Conservation (phyloP, 2,329 filamentous ascomycete species). For the Hymenoscyphus scutula region DNA sequence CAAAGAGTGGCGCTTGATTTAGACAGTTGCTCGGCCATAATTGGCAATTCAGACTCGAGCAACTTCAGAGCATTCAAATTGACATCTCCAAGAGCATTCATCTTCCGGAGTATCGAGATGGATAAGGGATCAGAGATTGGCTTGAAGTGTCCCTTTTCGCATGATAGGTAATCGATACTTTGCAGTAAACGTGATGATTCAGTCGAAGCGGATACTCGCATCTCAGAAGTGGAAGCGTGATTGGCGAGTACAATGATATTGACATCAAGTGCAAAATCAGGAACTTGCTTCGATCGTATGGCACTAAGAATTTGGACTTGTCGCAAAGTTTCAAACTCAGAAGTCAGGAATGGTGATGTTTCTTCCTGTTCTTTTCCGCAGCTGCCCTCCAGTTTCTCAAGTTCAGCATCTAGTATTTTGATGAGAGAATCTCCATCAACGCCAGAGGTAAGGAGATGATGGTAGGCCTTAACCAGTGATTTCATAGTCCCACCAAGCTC, state of each 20-base stretch:
- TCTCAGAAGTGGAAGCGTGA: conserved; percentile 30
- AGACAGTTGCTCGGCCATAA: conserved; percentile 51
- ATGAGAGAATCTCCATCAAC: conserved; percentile 42
- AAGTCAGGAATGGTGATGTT: conserved; percentile 49
- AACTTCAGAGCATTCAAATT: conserved; percentile 59
- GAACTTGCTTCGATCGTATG: conserved; percentile 15
- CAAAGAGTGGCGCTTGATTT: conserved; percentile 36
- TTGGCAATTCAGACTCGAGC: conserved; percentile 63
- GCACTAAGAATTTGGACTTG: conserved; percentile 40
- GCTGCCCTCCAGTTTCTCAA: conserved; percentile 49
- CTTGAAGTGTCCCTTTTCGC: conserved; percentile 37
- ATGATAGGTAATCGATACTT: conserved; percentile 33
- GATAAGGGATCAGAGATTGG: conserved; percentile 50
- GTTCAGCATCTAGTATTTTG: conserved; percentile 48
- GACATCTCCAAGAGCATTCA: conserved; percentile 51
- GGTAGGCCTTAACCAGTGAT: conserved; percentile 55
- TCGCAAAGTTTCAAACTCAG: conserved; percentile 56
- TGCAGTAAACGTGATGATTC: conserved; percentile 27
- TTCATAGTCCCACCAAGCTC: conserved; percentile 53
- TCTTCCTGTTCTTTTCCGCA: conserved; percentile 43
- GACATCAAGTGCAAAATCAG: conserved; percentile 16
- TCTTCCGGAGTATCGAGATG: conserved; percentile 52
- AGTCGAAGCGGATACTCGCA: conserved; percentile 30
- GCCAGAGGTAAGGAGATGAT: conserved; percentile 48
- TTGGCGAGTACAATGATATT: conserved; percentile 34